Conservation (phyloP, 805 yeast genomes). For the Blastobotrys americana region DNA sequence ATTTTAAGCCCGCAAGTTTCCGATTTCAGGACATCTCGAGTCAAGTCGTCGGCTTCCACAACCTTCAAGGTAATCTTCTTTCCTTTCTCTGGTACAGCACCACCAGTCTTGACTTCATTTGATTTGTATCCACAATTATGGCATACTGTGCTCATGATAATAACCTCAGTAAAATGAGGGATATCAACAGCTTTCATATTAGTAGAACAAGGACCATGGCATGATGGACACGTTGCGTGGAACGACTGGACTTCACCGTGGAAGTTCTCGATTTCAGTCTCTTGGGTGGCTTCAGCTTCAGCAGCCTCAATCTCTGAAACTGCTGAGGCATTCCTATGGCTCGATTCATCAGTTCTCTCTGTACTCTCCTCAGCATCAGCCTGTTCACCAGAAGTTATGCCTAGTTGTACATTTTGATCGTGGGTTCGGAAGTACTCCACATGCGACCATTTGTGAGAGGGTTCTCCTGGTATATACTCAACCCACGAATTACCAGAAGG, state of each 20-base stretch:
- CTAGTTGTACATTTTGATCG: constrained; percentile 80
- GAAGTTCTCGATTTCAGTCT: constrained; percentile 75
- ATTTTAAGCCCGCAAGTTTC: constrained; percentile 83
- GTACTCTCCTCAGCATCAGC: constrained; percentile 35
- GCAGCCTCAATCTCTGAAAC: constrained; percentile 12
- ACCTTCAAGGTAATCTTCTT: constrained; percentile 62
- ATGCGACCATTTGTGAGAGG: constrained; percentile 85
- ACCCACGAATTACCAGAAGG: constrained; percentile 98
- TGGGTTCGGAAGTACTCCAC: constrained; percentile 75
- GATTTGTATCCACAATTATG: constrained; percentile 91
- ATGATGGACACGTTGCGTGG: constrained; percentile 86
- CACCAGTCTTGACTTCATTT: constrained; percentile 98
- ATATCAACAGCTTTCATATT: constrained; percentile 95
- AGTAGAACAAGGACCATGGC: constrained; percentile 75
- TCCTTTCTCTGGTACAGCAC: constrained; percentile 86
- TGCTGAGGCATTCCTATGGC: constrained; percentile 23
- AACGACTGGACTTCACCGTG: constrained; percentile 90
- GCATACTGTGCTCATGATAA: constrained; percentile 92
- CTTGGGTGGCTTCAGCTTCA: constrained; percentile 37
- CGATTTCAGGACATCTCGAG: constrained; percentile 88
- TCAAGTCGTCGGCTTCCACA: constrained; percentile 85
- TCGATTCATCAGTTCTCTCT: constrained; percentile 26
- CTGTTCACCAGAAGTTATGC: constrained; percentile 59
- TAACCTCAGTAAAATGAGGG: constrained; percentile 97
- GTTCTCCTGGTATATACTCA: constrained; percentile 78